Evolutionary conservation across 345 rosid species (phyloP).

Genomic region (Diplotaxis tenuifolia): DNA sequence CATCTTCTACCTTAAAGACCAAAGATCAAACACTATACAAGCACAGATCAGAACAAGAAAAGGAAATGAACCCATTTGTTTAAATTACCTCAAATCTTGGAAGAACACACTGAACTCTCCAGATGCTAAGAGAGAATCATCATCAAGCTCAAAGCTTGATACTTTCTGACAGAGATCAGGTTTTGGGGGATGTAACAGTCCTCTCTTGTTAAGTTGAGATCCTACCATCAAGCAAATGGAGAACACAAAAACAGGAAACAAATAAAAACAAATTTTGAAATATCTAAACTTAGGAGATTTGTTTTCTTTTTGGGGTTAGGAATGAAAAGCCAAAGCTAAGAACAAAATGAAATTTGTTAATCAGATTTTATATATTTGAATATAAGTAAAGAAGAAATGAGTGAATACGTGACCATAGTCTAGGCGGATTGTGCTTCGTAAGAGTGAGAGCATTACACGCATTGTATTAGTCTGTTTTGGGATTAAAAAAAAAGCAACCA

Average conservation of each 20-base stretch:
- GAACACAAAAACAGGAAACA: slow-evolving; percentile 38
- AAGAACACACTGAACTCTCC: neutral
- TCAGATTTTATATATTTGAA: neutral
- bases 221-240: slow-evolving; percentile 34
- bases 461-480: slow-evolving; percentile 10
- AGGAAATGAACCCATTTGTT: slow-evolving; percentile 9
- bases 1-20: slow-evolving; percentile 35
- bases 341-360: neutral
- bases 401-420: slow-evolving; percentile 32
- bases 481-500: neutral
- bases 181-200: slow-evolving; percentile 32
- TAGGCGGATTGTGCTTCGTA: slow-evolving; percentile 14
- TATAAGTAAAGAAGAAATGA: neutral
- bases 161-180: slow-evolving; percentile 25
- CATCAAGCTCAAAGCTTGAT: slow-evolving; percentile 37
- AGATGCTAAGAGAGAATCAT: slow-evolving; percentile 8
- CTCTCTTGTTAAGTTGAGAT: slow-evolving; percentile 35
- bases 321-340: neutral
- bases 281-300: slow-evolving; percentile 39
- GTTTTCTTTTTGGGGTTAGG: slow-evolving; percentile 22
- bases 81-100: slow-evolving; percentile 21
- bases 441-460: slow-evolving; percentile 20
- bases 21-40: slow-evolving; percentile 5
- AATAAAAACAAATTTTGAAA: slow-evolving; percentile 38
- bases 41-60: slow-evolving; percentile 9